Evolutionary conservation across 345 rosid genomes (phyloP).

Genomic region (Trapa bicornis): DNA sequence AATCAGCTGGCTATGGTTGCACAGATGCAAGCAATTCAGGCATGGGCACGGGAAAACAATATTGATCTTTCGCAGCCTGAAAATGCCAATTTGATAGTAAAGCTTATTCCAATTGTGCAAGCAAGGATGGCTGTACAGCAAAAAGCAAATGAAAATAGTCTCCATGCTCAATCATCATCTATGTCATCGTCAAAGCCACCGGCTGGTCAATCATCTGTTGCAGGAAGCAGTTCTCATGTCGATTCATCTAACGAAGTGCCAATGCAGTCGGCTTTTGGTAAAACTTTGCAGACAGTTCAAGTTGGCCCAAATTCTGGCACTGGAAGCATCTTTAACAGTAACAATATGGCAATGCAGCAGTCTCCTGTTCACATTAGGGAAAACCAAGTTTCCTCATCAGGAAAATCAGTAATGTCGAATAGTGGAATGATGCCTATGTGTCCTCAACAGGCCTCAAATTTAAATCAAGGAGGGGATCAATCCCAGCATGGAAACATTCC

Average conservation of each 20-base stretch:
- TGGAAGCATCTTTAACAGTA: conserved; percentile 29
- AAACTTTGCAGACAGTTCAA: conserved; percentile 42
- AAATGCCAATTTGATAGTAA: conserved; percentile 75
- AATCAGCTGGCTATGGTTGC: conserved; percentile 65
- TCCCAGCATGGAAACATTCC: conserved; percentile 35
- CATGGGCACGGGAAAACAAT: conserved; percentile 79
- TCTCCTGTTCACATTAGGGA: conserved; percentile 54
- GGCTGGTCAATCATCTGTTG: conserved; percentile 54
- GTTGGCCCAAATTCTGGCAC: conserved; percentile 43
- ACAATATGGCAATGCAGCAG: conserved; percentile 42
- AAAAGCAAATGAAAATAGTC: conserved; percentile 52
- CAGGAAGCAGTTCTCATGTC: conserved; percentile 57
- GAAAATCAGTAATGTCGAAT: conserved; percentile 37
- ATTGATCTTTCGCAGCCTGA: conserved; percentile 87
- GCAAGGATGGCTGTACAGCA: conserved; percentile 73
- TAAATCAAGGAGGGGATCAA: conserved; percentile 43
- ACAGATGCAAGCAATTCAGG: conserved; percentile 72
- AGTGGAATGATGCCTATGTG: conserved; percentile 66
- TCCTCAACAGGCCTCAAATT: conserved; percentile 47
- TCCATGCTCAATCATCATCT: conserved; percentile 37
- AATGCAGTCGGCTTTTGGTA: conserved; percentile 64
- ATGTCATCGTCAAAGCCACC: conserved; percentile 54
- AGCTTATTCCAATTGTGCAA: conserved; percentile 69
- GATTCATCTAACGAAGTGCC: conserved; percentile 70
- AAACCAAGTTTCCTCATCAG: conserved; percentile 37